Evolutionary conservation across 169 alveolate species (phyloP).

Genomic region (Miamiensis avidus): DNA sequence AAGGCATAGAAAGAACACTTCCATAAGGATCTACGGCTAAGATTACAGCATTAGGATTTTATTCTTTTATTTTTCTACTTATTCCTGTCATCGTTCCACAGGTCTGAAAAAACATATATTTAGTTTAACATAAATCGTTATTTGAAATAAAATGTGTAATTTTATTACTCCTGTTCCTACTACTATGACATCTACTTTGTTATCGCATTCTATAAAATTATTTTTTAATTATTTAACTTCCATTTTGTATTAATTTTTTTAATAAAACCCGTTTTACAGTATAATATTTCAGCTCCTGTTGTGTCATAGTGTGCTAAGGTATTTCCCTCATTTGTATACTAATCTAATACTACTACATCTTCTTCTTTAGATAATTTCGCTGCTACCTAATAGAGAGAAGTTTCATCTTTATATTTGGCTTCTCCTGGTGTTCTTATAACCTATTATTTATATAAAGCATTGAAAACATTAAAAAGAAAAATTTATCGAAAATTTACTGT

Average conservation of each 20-base stretch:
- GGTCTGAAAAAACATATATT: constrained; percentile 47
- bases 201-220: constrained; percentile 63
- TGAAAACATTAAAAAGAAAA: neutral
- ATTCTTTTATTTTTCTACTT: constrained; percentile 87
- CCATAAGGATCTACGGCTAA: constrained; percentile 93
- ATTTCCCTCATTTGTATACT: constrained; percentile 89
- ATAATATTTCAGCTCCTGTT: constrained; percentile 91
- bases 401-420: constrained; percentile 85
- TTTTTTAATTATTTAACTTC: too few relatives aligned
- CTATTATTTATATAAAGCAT: neutral
- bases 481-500: constrained; percentile 43
- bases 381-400: constrained; percentile 55
- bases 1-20: constrained; percentile 78
- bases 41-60: constrained; percentile 65
- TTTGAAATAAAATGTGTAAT: too few relatives aligned
- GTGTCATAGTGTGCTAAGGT: constrained; percentile 92
- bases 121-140: too few relatives aligned
- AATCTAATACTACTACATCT: constrained; percentile 83
- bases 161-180: constrained; percentile 73
- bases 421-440: constrained; percentile 88
- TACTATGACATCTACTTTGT: constrained; percentile 84
- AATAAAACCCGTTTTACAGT: constrained; percentile 27
- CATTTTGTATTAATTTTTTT: too few relatives aligned
- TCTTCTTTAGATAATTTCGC: constrained; percentile 24
- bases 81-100: constrained; percentile 95